Base-by-base conservation (phyloP, 371 early-diverging fungal species). In the Zopfochytrium polystomum region DNA sequence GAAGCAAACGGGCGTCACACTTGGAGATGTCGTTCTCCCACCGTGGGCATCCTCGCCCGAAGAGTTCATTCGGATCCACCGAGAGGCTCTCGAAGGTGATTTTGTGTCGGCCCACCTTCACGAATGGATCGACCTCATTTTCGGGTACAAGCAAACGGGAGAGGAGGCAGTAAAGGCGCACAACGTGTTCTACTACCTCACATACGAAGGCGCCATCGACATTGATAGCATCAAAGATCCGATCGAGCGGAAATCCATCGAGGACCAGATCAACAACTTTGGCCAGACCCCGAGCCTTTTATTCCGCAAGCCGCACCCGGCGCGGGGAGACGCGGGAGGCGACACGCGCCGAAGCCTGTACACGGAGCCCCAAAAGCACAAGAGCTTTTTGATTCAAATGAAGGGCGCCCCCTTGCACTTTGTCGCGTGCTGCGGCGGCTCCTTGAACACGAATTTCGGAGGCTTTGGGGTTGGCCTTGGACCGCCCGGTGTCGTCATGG, bases 201-300 rank as follows among this genome's bases (percentile, higher is more conserved):
- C 95, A 0, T 96, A 96, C 64, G 93, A 93, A 60, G 92, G 92
- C 1, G 92, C 91, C 7, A 90, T 95, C 49, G 82, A 92, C 72
- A 73, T 96, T 53, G 93, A 94, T 65, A 71, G 85, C 1, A 88
- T 95, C 43, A 84, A 84, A 15, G 94, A 96, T 65, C 91, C 90
- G 7, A 78, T 92, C 4, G 95, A 81, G 52, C 55, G 93, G 67
- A 87, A 88, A 52, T 86, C 91, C 2, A 92, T 93, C 4, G 90
- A 92, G 1, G 93, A 92, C 58, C 92, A 91, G 61, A 96, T 96
- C 57, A 86, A 92, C 65, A 91, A 96, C 71, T 96, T 96, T 86
- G 96, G 96, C 2, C 95, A 95, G 70, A 96, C 76, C 11, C 79
- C 76, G 6, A 67, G 65, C 13, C 68, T 70, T 48, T 65, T 78